These are phyloP conservation scores for Coemansia sp. DNA, from an alignment of 192 early-diverging fungal species.

Conservation along the genomic window DNA sequence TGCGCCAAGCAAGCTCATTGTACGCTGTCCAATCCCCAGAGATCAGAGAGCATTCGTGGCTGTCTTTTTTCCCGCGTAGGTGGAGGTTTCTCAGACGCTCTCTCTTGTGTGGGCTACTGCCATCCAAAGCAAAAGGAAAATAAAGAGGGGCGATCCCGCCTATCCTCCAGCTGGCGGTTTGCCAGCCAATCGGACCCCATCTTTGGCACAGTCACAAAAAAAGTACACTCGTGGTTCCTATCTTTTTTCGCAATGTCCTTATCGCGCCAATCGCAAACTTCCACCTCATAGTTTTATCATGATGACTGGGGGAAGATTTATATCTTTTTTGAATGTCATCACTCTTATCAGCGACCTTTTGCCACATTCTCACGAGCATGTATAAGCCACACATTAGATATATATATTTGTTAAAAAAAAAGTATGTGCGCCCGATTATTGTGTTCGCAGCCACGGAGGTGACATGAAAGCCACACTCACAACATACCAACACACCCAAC, in stretches of 20 bases:
- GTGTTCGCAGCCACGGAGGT: conserved; percentile 42
- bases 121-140: not conserved
- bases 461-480: conserved; percentile 41
- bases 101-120: not conserved
- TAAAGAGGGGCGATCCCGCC: conserved; percentile 4
- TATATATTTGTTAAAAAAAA: not conserved
- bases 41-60: conserved; percentile 7
- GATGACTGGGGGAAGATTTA: not conserved
- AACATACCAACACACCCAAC: conserved; percentile 51
- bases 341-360: not conserved
- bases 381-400: not conserved
- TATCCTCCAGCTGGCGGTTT: conserved; percentile 30
- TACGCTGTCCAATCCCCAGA: conserved; percentile 2
- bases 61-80: not conserved
- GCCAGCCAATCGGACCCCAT: conserved; percentile 21
- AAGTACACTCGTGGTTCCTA: not conserved
- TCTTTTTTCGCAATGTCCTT: conserved; percentile 12
- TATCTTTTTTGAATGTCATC: not conserved
- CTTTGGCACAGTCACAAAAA: conserved; percentile 1
- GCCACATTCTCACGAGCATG: not conserved
- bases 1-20: not conserved
- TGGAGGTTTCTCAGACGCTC: conserved; percentile 33
- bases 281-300: conserved; percentile 10
- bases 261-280: conserved; percentile 49
- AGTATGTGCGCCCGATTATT: conserved; percentile 44